Conservation (phyloP, 768 basidiomycete species). For the Boletales sp. region DNA sequence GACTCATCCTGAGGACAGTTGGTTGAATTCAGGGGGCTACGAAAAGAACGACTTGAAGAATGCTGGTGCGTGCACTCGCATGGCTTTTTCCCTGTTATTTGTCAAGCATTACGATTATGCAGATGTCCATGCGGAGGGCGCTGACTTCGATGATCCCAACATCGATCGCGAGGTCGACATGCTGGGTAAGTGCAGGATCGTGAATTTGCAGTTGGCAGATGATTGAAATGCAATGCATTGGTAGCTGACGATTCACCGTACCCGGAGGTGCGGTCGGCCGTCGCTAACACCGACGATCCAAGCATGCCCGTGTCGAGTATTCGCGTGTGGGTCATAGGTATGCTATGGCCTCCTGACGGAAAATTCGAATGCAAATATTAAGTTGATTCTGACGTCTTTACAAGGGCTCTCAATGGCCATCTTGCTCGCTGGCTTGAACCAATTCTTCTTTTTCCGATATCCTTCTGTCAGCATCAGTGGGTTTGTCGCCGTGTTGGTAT, state of each 20-base stretch:
- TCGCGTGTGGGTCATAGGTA: slow-evolving; percentile 58
- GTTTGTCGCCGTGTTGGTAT: slow-evolving; percentile 66
- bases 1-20: too few species aligned
- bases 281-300: slow-evolving; percentile 70
- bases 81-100: not conserved
- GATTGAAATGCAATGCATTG: slow-evolving; percentile 10
- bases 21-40: too few species aligned
- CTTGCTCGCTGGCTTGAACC: slow-evolving; percentile 69
- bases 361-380: too few species aligned
- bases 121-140: slow-evolving; percentile 4
- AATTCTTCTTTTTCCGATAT: slow-evolving; percentile 74
- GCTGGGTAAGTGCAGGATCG: slow-evolving; percentile 12
- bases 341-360: not conserved
- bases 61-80: not conserved
- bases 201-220: not conserved
- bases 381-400: not conserved
- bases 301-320: slow-evolving; percentile 57
- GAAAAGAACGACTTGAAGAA: slow-evolving; percentile 14
- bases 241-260: slow-evolving; percentile 51
- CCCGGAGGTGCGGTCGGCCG: slow-evolving; percentile 77
- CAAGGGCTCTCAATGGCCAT: slow-evolving; percentile 46
- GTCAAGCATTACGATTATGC: not conserved
- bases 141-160: slow-evolving; percentile 36
- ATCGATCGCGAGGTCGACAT: slow-evolving; percentile 25
- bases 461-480: slow-evolving; percentile 40